A percentile compares a stretch with the other conserved stretches of the same genome.
Evolutionary conservation across 768 basidiomycete genomes (phyloP).

Genomic region (Lactarius vividus): DNA sequence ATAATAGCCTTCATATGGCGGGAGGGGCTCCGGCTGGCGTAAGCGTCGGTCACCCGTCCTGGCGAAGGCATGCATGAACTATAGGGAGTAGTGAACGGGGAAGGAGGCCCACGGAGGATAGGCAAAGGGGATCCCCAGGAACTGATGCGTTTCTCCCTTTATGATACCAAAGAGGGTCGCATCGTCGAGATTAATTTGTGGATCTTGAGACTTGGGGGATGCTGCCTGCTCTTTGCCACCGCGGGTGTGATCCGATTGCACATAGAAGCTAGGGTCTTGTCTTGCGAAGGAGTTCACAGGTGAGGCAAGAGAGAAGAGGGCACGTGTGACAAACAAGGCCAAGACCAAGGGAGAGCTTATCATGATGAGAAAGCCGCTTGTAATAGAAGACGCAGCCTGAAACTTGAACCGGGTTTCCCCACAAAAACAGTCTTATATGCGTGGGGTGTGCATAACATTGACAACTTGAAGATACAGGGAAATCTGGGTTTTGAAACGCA

Average conservation of each 20-base stretch:
- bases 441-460: background rate
- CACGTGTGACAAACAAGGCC: background rate
- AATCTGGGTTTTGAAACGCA: background rate
- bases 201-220: background rate
- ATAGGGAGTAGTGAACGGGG: background rate
- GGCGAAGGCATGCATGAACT: background rate
- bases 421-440: background rate
- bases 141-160: background rate
- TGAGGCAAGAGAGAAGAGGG: background rate
- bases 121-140: background rate
- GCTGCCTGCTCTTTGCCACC: background rate
- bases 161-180: background rate
- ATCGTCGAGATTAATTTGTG: background rate
- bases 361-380: background rate
- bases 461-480: background rate
- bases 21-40: conserved; percentile 31
- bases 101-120: background rate
- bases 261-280: background rate
- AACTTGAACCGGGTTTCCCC: background rate
- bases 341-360: background rate
- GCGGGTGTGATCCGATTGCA: background rate
- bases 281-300: background rate
- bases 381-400: background rate
- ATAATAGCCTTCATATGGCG: conserved; percentile 25
- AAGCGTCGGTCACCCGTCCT: conserved; percentile 41